Evolutionary conservation across 352 stramenopile species (phyloP).

Genomic region (Globisporangium orthogonon): DNA sequence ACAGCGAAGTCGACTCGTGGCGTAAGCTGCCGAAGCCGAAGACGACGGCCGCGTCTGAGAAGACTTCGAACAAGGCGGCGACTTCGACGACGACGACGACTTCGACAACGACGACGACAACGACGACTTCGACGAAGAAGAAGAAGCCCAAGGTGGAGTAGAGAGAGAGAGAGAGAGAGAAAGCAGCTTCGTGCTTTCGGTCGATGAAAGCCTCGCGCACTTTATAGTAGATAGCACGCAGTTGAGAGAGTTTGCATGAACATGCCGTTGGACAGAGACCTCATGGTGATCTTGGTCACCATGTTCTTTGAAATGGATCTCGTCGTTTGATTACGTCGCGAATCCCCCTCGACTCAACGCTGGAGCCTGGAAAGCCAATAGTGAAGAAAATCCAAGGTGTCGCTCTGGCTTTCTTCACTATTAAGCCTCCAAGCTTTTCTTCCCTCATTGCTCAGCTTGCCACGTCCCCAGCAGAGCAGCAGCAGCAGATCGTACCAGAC

Average conservation of each 20-base stretch:
- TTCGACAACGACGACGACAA: background rate
- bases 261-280: background rate
- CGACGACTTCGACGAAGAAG: slow-evolving; percentile 1
- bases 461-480: slow-evolving; percentile 1
- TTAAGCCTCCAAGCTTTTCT: background rate
- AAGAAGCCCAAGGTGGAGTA: slow-evolving; percentile 47
- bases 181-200: background rate
- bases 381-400: background rate
- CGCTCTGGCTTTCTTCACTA: background rate
- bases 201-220: background rate
- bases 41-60: slow-evolving; percentile 11
- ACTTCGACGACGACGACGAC: background rate
- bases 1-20: slow-evolving; percentile 51
- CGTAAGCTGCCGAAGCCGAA: slow-evolving; percentile 27
- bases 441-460: slow-evolving; percentile 6
- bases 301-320: no score
- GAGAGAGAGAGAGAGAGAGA: background rate
- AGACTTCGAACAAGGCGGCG: background rate
- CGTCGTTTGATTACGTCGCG: no score
- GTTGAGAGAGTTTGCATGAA: background rate
- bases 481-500: background rate
- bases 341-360: no score
- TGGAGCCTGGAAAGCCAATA: no score
- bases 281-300: no score
- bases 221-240: background rate